These are phyloP conservation scores for Dioscorea dumetorum DNA, from an alignment of 106 monocot genomes.

Conservation along the genomic window DNA sequence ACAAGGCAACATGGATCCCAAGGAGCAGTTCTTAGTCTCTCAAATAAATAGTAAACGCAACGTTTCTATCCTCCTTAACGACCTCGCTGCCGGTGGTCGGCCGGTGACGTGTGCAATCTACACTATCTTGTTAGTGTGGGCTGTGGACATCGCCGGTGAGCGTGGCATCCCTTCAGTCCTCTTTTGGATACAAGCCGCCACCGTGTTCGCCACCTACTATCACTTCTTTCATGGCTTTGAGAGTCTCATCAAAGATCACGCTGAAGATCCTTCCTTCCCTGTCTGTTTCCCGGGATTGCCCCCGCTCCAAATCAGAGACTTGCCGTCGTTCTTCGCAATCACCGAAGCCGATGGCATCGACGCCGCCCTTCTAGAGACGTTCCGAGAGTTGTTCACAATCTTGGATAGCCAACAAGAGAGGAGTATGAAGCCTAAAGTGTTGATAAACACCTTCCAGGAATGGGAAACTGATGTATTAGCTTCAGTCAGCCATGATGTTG, in stretches of 20 bases:
- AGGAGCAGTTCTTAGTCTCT: slow-evolving; percentile 1
- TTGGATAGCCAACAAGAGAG: slow-evolving; percentile 1
- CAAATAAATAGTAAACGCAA: not conserved
- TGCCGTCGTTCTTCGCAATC: slow-evolving; percentile 8
- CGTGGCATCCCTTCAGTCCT: slow-evolving; percentile 14
- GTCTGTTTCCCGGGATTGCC: slow-evolving; percentile 10
- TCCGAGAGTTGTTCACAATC: not conserved
- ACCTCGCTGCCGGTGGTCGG: not conserved
- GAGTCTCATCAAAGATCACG: slow-evolving; percentile 1
- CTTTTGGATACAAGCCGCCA: slow-evolving; percentile 37
- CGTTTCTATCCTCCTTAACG: not conserved
- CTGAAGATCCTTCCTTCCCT: slow-evolving; percentile 6
- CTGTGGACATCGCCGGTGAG: slow-evolving; percentile 8
- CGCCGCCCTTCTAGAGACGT: not conserved
- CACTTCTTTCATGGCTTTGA: slow-evolving; percentile 31
- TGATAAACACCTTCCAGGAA: slow-evolving; percentile 38
- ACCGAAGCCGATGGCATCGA: not conserved
- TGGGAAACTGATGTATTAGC: slow-evolving; percentile 18
- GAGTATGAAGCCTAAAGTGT: slow-evolving; percentile 3
- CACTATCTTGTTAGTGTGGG: slow-evolving; percentile 19
- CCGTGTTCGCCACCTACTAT: slow-evolving; percentile 29
- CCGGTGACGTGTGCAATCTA: slow-evolving; percentile 25
- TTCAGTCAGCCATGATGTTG: not conserved
- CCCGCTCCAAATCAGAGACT: slow-evolving; percentile 12
- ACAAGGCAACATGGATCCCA: not conserved